A percentile compares a stretch with the other conserved stretches of the same genome.
Conservation (phyloP, 352 stramenopile species). For the Phytophthora uliginosa region DNA sequence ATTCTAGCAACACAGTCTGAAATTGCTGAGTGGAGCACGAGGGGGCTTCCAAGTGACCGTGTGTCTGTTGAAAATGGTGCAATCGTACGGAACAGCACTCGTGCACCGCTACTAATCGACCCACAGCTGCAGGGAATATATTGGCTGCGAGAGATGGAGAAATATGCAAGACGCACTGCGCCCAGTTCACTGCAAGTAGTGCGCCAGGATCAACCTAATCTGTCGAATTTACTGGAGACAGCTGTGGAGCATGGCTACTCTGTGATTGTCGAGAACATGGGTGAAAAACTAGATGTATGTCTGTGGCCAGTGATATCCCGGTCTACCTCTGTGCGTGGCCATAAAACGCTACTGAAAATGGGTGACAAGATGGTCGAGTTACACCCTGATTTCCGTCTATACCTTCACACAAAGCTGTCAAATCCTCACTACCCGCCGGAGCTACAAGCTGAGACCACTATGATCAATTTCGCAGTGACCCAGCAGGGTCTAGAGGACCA, state of each 20-base stretch:
- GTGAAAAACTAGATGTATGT: constrained; percentile 87
- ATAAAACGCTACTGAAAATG: constrained; percentile 84
- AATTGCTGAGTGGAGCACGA: constrained; percentile 88
- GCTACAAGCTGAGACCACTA: constrained; percentile 91
- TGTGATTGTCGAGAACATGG: constrained; percentile 93
- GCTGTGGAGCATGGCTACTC: constrained; percentile 85
- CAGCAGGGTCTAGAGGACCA: constrained; percentile 93
- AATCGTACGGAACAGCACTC: constrained; percentile 83
- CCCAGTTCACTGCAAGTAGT: constrained; percentile 77
- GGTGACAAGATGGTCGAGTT: constrained; percentile 92
- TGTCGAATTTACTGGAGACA: constrained; percentile 77
- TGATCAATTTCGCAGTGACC: constrained; percentile 95
- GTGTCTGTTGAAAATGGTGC: constrained; percentile 94
- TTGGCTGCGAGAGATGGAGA: constrained; percentile 90
- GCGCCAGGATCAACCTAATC: constrained; percentile 85
- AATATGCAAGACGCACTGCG: constrained; percentile 47
- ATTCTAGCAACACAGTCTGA: constrained; percentile 83
- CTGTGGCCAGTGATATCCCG: constrained; percentile 89
- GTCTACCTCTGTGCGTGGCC: constrained; percentile 75
- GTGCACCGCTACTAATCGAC: constrained; percentile 92
- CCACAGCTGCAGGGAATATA: constrained; percentile 93
- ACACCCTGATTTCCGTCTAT: constrained; percentile 84
- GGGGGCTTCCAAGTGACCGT: constrained; percentile 89
- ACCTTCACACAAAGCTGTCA: constrained; percentile 95
- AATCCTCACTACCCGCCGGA: constrained; percentile 94